Base-by-base conservation (phyloP, 306 rosid genomes). In the Trifolium pratense region DNA sequence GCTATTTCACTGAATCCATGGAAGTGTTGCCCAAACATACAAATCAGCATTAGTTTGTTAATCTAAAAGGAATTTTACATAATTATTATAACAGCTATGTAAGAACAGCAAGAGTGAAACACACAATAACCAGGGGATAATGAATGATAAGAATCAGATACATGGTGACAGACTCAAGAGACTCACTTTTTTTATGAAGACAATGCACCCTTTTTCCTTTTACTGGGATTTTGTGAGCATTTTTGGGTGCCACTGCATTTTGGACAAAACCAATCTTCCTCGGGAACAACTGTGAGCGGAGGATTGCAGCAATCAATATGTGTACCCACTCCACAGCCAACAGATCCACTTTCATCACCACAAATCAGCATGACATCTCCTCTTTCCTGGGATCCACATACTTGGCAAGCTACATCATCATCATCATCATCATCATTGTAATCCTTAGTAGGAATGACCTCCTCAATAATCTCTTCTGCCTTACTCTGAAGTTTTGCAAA, bases 251-350 rank as follows among this genome's bases (percentile, higher is more conserved):
- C 21, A 66, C 67, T 79, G 76, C 99, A 94, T 45, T 88, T 55
- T 7, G 88, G 73, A 80, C 97, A 89, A 77, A 91, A 88, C 99
- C 99, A 94, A 74, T 91, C 97, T 59, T 78, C 96, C 75, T 84
- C 88, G 3, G 97, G 99, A 72, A 94, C 56, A 51, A 60, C 70
- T 56, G 80, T 20, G 11, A 91, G 85, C 14, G 99, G 95, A 76
- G 99, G 99, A 80, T 81, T 80, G 64, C 96, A 94, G 84, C 99
- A 94, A 75, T 91, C 91, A 12, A 87, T 88, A 64, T 94, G 99
- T 51, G 85, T 77, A 31, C 96, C 99, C 42, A 75, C 32, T 25
- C 97, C 95, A 83, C 99, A 94, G 31, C 99, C 99, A 20, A 69
- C 57, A 1, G 93, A 83, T 56, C 96, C 97, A 70, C 81, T 80